Percentiles rank a stretch among this genome's conserved stretches.
Conservation (phyloP, 371 early-diverging fungal genomes). For the Syncephalis fuscata region DNA sequence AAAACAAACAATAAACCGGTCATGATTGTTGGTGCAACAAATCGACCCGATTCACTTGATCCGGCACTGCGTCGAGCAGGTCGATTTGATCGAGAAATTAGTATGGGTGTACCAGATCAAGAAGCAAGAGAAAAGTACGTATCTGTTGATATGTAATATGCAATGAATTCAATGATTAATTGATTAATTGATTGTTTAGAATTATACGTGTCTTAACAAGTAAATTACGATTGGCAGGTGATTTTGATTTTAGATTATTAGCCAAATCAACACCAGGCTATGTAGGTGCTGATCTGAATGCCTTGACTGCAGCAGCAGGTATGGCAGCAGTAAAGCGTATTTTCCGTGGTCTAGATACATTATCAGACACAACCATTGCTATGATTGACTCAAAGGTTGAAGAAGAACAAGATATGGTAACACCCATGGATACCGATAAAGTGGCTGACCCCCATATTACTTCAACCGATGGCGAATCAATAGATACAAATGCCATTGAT, state of each 20-base stretch:
- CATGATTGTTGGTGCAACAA: constrained; percentile 98
- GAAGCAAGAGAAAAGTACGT: constrained; percentile 70
- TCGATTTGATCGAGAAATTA: constrained; percentile 96
- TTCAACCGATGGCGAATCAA: constrained; percentile 16
- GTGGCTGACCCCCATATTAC: constrained; percentile 16
- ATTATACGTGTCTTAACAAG: constrained; percentile 83
- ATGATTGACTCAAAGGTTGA: constrained; percentile 15
- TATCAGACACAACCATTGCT: background rate
- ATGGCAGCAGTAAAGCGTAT: constrained; percentile 88
- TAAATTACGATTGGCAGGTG: constrained; percentile 73
- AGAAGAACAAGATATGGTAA: constrained; percentile 13
- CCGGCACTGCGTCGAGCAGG: constrained; percentile 96
- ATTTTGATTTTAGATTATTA: constrained; percentile 74
- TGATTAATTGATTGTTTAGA: no score
- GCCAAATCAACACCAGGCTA: constrained; percentile 96
- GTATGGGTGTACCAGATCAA: constrained; percentile 96
- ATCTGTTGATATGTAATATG: background rate
- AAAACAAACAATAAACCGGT: constrained; percentile 80
- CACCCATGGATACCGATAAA: constrained; percentile 5
- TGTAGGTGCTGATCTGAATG: constrained; percentile 97
- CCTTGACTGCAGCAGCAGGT: constrained; percentile 95
- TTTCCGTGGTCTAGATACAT: constrained; percentile 48
- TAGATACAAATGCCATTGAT: constrained; percentile 1
- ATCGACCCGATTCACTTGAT: constrained; percentile 95
- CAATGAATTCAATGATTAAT: background rate